Evolutionary conservation across 257 asterid genomes (phyloP).

Genomic region (Euphrasia confusa): DNA sequence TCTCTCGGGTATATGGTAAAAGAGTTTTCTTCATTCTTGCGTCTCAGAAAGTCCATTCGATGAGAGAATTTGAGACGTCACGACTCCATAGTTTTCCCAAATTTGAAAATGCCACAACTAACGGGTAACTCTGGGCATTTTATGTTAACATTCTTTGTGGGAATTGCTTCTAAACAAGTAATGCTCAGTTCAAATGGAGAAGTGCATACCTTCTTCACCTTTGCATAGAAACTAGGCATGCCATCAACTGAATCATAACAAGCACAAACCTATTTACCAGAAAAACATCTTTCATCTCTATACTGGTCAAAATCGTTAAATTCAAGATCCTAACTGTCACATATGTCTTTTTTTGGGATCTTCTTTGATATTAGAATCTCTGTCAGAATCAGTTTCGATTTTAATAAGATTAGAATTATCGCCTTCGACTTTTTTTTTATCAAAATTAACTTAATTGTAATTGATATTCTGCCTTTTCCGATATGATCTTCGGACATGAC

Average conservation of each 20-base stretch:
- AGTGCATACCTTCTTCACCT: conserved; percentile 36
- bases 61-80: conserved; percentile 47
- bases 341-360: background rate
- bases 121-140: conserved; percentile 52
- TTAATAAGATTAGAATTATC: conserved; percentile 43
- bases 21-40: conserved; percentile 33
- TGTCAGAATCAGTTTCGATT: conserved; percentile 30
- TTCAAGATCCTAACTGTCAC: conserved; percentile 49
- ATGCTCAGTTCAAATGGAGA: conserved; percentile 45
- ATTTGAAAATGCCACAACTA: conserved; percentile 63
- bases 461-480: conserved; percentile 51
- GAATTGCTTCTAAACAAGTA: conserved; percentile 65
- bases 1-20: conserved; percentile 44
- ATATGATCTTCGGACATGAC: conserved; percentile 50
- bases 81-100: conserved; percentile 30
- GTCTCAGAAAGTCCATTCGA: conserved; percentile 35
- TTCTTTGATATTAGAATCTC: conserved; percentile 36
- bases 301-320: conserved; percentile 61
- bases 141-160: conserved; percentile 30
- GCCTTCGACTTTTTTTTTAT: conserved; percentile 18
- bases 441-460: conserved; percentile 40
- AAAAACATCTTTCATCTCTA: conserved; percentile 38
- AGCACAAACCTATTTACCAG: conserved; percentile 68
- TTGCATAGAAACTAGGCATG: conserved; percentile 83
- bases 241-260: conserved; percentile 57